phyloP scores from a whole-genome alignment of 306 rosid genomes.

The Carpinus fangiana region DNA sequence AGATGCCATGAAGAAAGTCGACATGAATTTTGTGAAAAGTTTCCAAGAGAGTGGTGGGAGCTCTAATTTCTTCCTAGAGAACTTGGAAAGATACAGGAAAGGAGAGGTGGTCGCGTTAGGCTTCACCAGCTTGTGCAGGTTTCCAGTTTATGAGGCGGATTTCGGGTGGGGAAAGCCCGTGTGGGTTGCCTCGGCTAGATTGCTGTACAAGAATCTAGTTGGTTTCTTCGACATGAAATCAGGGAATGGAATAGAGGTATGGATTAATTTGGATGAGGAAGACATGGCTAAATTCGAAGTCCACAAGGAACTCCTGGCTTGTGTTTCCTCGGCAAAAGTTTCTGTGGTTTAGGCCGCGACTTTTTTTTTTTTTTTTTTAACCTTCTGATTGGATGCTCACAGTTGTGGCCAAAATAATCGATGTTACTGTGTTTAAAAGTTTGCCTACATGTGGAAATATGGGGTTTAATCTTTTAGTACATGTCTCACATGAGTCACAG shows the following conservation, averaged over 20 bases:
- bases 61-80: too few species aligned
- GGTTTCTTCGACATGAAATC: constrained; percentile 20
- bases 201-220: constrained; percentile 11
- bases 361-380: neutral
- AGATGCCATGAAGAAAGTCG: constrained; percentile 33
- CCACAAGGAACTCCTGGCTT: constrained; percentile 3
- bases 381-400: neutral
- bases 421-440: neutral
- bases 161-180: constrained; percentile 52
- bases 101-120: constrained; percentile 32
- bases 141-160: constrained; percentile 48
- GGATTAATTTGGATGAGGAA: constrained; percentile 37
- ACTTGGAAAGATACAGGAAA: constrained; percentile 9
- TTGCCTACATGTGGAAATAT: neutral
- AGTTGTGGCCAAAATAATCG: neutral
- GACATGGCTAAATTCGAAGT: constrained; percentile 34
- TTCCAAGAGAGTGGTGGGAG: constrained; percentile 8
- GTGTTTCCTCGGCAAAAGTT: neutral
- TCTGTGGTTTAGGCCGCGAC: neutral
- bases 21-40: constrained; percentile 27
- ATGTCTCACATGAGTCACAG: too few species aligned
- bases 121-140: constrained; percentile 45
- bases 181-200: constrained; percentile 33
- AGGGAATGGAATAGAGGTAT: constrained; percentile 37
- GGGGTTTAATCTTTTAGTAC: too few species aligned